Percentiles rank a stretch among this genome's conserved stretches.
Evolutionary conservation across 306 rosid species (phyloP).

Genomic region (Glycyrrhiza uralensis): DNA sequence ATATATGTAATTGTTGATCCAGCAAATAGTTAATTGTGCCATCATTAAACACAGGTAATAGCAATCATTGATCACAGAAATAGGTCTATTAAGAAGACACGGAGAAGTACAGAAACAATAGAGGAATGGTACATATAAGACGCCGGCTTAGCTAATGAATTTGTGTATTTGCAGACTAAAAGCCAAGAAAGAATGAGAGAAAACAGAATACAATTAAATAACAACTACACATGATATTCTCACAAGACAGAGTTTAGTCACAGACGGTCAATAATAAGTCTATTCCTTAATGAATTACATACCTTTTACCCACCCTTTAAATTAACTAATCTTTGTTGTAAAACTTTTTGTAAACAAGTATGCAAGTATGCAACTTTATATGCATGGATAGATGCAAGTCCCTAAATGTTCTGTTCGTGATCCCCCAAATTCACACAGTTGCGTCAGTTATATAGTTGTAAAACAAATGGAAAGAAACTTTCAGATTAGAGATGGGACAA

Average conservation of each 20-base stretch:
- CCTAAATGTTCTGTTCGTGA: not conserved
- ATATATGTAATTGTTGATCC: not conserved
- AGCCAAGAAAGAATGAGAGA: constrained; percentile 1
- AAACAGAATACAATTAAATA: constrained; percentile 5
- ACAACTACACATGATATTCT: constrained; percentile 16
- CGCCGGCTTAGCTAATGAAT: not conserved
- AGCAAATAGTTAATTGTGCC: not conserved
- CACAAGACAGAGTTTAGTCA: constrained; percentile 15
- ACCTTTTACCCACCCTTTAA: not conserved
- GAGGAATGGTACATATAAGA: not conserved
- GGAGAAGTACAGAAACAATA: not conserved
- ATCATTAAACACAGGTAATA: constrained; percentile 16
- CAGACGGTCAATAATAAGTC: not conserved
- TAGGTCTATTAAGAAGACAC: not conserved
- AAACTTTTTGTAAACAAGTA: not conserved
- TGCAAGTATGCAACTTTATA: not conserved
- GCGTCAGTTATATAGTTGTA: not conserved
- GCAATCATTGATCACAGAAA: constrained; percentile 11
- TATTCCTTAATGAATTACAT: constrained; percentile 7
- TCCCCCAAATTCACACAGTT: constrained; percentile 3
- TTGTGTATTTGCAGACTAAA: not conserved
- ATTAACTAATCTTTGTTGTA: constrained; percentile 13
- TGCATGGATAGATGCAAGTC: constrained; percentile 11
- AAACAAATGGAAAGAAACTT: not conserved
- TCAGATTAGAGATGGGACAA: constrained; percentile 7